Evolutionary conservation across 2,329 filamentous ascomycete genomes (phyloP), one percentile per base, ranked within the genome.

Genomic region (Rhinocladiella similis): DNA sequence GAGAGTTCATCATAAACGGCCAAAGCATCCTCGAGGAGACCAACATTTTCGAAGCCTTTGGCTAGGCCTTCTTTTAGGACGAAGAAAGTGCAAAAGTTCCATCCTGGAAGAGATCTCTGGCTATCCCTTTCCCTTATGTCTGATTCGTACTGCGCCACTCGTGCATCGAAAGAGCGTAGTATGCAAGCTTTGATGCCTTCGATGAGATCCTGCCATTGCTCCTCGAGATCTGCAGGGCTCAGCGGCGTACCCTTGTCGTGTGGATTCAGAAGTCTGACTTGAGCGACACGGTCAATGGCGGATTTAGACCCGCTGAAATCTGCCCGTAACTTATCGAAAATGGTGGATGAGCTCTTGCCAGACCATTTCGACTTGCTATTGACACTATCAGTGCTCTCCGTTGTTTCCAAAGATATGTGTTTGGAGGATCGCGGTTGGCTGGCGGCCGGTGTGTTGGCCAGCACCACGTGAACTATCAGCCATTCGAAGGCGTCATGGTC

Each of bases 21-120:
- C 38, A 99, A 76, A 2, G 94, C 93, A 79, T 99, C 94, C 68
- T 99, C 94, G 7, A 97, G 90, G 9, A 99, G 78, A 0, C 95
- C 95, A 2, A 97, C 92, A 69, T 90, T 97, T 72, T 99, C 95
- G 64, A 99, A 96, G 0, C 93, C 95, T 63, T 90, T 83, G 1
- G 94, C 93, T 35, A 99, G 77, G 0, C 94, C 94, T 72, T 99
- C 94, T 68, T 99, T 99, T 7, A 99, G 80, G 14, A 99, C 92
- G 70, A 99, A 99, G 70, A 99, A 99, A 0, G 94, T 99, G 73
- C 94, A 97, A 70, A 99, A 99, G 69, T 99, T 99, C 94, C 94
- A 99, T 0, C 94, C 94, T 0, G 94, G 94, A 16, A 99, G 75
- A 33, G 80, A 86, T 46, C 93, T 83, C 70, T 97, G 92, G 0